A percentile compares a stretch with the other conserved stretches of the same genome.
These are phyloP conservation scores for Fusarium sambucinum DNA, from an alignment of 2,329 filamentous ascomycete species.

Conservation along the genomic window DNA sequence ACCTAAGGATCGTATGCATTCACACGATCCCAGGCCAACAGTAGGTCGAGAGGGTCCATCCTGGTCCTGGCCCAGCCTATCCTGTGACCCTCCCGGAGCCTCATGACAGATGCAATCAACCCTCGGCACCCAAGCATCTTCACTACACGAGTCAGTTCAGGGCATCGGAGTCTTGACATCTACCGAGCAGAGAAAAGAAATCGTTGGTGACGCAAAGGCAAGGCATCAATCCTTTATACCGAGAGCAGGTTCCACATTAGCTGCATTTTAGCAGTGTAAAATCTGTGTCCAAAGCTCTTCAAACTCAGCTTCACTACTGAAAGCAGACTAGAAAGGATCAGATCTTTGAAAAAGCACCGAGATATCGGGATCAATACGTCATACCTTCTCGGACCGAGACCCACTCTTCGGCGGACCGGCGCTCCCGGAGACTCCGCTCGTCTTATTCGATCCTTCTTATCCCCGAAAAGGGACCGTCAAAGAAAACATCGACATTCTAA, in stretches of 20 bases:
- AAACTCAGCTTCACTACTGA: conserved; percentile 3
- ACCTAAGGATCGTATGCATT: background rate
- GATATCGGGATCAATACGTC: conserved; percentile 25
- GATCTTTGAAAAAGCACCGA: conserved; percentile 14
- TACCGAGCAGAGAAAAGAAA: conserved; percentile 4
- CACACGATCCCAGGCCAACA: background rate
- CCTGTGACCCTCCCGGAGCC: conserved; percentile 11
- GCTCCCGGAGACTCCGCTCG: conserved; percentile 26
- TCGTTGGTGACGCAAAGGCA: conserved; percentile 17
- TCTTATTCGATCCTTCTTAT: conserved; percentile 24
- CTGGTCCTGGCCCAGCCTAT: background rate
- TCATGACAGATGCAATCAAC: conserved; percentile 6
- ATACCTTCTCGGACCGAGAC: conserved; percentile 38
- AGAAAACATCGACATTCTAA: conserved; percentile 1
- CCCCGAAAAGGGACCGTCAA: conserved; percentile 32
- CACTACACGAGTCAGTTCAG: conserved; percentile 14
- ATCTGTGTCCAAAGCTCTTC: background rate
- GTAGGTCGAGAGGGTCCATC: background rate
- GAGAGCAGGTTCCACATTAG: background rate
- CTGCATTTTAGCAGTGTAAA: conserved; percentile 1
- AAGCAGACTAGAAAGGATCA: conserved; percentile 11
- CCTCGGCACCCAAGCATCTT: background rate
- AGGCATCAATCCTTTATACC: conserved; percentile 23
- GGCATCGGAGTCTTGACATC: background rate
- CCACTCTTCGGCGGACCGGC: conserved; percentile 27